Evolutionary conservation across 805 yeast species (phyloP), one percentile per base, ranked within the genome.

Genomic region (Kodamaea nitidulidarum): DNA sequence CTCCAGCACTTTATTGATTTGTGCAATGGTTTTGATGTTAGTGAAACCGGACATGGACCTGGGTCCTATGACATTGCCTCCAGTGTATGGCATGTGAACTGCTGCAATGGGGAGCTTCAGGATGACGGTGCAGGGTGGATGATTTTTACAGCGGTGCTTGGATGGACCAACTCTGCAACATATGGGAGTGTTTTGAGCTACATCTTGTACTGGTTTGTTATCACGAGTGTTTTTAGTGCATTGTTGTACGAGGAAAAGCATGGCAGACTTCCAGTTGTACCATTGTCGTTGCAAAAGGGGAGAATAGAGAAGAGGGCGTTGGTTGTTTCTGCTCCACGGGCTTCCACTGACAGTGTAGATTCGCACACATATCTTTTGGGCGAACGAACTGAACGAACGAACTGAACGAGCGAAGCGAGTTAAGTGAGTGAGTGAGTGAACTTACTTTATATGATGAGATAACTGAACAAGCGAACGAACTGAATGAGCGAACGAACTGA

Each of bases 131-230:
- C 95, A 3, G 78, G 81, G 22, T 88, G 95, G 95, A 87, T 88
- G 95, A 67, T 88, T 25, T 71, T 85, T 51, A 87, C 90, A 25
- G 96, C 95, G 1, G 68, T 88, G 4, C 72, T 88, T 36, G 97
- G 97, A 2, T 88, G 97, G 97, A 88, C 93, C 10, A 88, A 88
- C 58, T 78, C 90, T 46, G 96, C 96, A 2, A 88, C 97, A 0
- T 86, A 83, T 55, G 95, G 95, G 3, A 84, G 95, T 15, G 88
- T 88, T 1, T 58, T 73, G 4, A 76, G 88, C 36, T 88, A 88
- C 63, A 73, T 76, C 45, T 40, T 70, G 1, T 88, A 82, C 59
- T 88, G 96, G 97, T 21, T 66, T 1, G 57, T 62, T 3, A 70
- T 77, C 7, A 67, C 82, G 20, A 47, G 61, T 1, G 46, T 70